Evolutionary conservation across 176 grass and related monocot genomes (phyloP).

Genomic region (Avena insularis): DNA sequence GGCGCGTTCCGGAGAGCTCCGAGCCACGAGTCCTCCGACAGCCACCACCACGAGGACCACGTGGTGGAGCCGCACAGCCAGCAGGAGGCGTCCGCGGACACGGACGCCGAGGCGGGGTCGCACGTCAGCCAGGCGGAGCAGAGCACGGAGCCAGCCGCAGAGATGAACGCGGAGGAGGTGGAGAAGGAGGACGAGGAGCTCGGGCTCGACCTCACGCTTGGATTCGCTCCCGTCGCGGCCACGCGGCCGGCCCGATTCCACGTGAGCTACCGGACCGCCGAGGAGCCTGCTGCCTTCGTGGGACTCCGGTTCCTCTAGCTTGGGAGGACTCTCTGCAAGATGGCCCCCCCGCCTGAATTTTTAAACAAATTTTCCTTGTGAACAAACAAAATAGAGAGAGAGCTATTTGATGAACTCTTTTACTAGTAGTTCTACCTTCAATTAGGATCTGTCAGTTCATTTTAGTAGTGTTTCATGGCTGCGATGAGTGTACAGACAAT

Average conservation of each 20-base stretch:
- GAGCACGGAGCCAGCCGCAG: background rate
- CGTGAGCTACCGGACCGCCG: background rate
- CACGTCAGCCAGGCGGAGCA: slow-evolving; percentile 61
- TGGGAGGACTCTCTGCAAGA: background rate
- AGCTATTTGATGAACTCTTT: slow-evolving; percentile 22
- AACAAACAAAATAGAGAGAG: slow-evolving; percentile 23
- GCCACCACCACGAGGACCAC: slow-evolving; percentile 13
- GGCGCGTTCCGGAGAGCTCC: background rate
- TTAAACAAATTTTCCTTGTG: slow-evolving; percentile 3
- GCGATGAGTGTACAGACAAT: slow-evolving; percentile 23
- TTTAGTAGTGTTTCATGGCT: background rate
- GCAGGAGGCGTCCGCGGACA: slow-evolving; percentile 34
- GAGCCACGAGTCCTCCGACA: slow-evolving; percentile 36
- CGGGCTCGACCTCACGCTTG: slow-evolving; percentile 54
- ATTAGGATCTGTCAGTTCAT: background rate
- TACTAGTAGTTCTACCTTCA: background rate
- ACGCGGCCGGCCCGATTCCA: background rate
- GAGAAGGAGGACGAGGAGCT: slow-evolving; percentile 10
- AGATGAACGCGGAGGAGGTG: background rate
- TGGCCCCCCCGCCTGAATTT: background rate
- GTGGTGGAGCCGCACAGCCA: background rate
- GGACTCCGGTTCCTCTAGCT: slow-evolving; percentile 36
- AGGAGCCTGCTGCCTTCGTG: background rate
- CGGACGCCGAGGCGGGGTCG: slow-evolving; percentile 42
- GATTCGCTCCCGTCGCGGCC: slow-evolving; percentile 31